A percentile compares a stretch with the other conserved stretches of the same genome.
Conservation (phyloP, 306 rosid genomes). For the Pterocarpus santalinus region DNA sequence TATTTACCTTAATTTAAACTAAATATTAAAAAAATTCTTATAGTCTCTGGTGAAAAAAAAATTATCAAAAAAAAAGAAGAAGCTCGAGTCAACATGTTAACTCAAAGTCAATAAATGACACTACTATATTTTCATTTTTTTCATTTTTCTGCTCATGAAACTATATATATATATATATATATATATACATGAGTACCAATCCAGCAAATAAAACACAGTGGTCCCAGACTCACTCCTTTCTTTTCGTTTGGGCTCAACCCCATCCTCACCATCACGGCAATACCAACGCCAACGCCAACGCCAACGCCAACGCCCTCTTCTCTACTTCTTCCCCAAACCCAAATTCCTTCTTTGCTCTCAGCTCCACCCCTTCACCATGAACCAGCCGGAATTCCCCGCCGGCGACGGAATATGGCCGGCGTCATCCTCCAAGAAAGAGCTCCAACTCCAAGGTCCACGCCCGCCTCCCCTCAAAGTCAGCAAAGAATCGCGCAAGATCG, state of each 20-base stretch:
- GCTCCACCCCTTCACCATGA: conserved; percentile 45
- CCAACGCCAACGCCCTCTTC: neutral
- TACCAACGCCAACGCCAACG: too few relatives aligned
- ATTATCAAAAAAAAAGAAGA: too few relatives aligned
- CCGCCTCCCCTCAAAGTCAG: conserved; percentile 66
- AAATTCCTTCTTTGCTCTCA: neutral
- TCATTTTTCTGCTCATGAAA: too few relatives aligned
- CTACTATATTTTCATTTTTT: too few relatives aligned
- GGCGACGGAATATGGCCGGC: conserved; percentile 2
- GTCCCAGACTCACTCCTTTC: neutral
- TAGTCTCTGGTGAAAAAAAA: too few relatives aligned
- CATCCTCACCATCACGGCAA: neutral
- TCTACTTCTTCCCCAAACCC: too few relatives aligned
- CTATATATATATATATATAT: too few relatives aligned
- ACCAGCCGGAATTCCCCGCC: conserved; percentile 43
- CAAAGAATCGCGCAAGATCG: conserved; percentile 72
- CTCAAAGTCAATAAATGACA: neutral
- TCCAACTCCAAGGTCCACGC: conserved; percentile 75
- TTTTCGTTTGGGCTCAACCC: neutral
- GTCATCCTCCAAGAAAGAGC: conserved; percentile 55
- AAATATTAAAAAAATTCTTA: too few relatives aligned
- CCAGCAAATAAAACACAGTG: neutral
- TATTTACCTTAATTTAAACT: too few relatives aligned
- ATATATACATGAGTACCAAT: too few relatives aligned
- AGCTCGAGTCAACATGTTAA: neutral